These are phyloP conservation scores for Ceratobasidium sp. DNA, from an alignment of 1,284 basidiomycete genomes.

Conservation along the genomic window DNA sequence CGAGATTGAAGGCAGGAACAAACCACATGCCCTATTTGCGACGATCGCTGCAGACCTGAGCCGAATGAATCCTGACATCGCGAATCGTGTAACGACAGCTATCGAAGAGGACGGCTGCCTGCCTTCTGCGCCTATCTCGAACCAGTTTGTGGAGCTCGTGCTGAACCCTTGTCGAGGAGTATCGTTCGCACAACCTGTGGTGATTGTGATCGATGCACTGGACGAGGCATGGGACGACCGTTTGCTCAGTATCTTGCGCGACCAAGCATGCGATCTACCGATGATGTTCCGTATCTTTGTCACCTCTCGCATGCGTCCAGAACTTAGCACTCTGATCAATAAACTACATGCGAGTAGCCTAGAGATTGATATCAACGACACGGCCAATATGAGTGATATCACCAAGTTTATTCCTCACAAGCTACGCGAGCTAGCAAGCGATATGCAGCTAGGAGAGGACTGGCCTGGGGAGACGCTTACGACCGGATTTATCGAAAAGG, in stretches of 20 bases:
- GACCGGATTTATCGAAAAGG: conserved; percentile 31
- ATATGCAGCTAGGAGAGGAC: conserved; percentile 2
- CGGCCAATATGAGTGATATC: neutral
- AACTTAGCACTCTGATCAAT: neutral
- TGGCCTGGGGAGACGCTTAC: conserved; percentile 41
- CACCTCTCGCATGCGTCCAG: conserved; percentile 7
- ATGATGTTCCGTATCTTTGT: neutral
- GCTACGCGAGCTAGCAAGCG: neutral
- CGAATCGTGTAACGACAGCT: neutral
- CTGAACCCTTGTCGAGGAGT: neutral
- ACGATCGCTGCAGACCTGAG: conserved; percentile 16
- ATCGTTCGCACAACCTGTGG: neutral
- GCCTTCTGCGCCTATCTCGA: neutral
- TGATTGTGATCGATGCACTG: conserved; percentile 18
- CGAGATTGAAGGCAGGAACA: conserved; percentile 1
- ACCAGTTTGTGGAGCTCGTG: neutral
- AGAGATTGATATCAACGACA: neutral
- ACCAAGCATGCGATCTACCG: neutral
- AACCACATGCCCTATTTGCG: neutral
- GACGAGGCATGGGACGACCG: conserved; percentile 10
- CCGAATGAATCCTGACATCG: neutral
- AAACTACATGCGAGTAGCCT: neutral
- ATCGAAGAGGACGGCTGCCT: conserved; percentile 1
- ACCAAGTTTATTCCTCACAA: neutral
- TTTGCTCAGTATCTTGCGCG: neutral